Base-by-base conservation (phyloP, 345 rosid species). In the Cochlearia excelsa region DNA sequence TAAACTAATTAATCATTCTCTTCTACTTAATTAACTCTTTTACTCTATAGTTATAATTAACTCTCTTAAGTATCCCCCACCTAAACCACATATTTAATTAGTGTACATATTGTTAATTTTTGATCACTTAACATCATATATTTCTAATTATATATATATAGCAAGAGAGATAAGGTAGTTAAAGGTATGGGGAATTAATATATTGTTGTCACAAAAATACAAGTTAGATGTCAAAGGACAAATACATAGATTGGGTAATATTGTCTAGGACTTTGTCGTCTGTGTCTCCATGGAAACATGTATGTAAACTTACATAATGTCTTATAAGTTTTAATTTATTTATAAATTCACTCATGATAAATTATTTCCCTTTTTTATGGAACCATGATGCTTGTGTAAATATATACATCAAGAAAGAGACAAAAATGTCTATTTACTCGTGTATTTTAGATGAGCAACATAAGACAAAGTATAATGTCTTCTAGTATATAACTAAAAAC, bases 191-290 rank as follows among this genome's bases (percentile, higher is more conserved):
- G 23, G 23, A 16, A 16, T 16, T 16, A 5, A 3, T 38, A 38
- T 57, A 40, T 59, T 30, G 57, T 46, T 53, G 57, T 47, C 62
- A 71, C 62, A 71, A 71, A 33, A 71, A 7, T 58, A 52, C 75
- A 71, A 58, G 66, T 57, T 64, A 71, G 70, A 64, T 58, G 76
- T 72, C 72, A 72, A 72, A 54, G 63, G 11, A 59, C 43, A 60
- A 29, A 35, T 50, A 60, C 64, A 61, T 61, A 55, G 57, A 60
- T 66, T 59, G 7, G 70, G 75, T 53, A 39, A 65, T 46, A 30
- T 60, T 72, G 71, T 72, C 76, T 61, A 60, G 49, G 54, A 53
- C 37, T 61, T 66, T 66, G 72, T 16, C 23, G 23, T 61, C 4
- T 72, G 51, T 53, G 43, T 60, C 67, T 60, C 67, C 64, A 49